Evolutionary conservation across 148 eudicot species (phyloP).

Genomic region (Spergularia bocconei): DNA sequence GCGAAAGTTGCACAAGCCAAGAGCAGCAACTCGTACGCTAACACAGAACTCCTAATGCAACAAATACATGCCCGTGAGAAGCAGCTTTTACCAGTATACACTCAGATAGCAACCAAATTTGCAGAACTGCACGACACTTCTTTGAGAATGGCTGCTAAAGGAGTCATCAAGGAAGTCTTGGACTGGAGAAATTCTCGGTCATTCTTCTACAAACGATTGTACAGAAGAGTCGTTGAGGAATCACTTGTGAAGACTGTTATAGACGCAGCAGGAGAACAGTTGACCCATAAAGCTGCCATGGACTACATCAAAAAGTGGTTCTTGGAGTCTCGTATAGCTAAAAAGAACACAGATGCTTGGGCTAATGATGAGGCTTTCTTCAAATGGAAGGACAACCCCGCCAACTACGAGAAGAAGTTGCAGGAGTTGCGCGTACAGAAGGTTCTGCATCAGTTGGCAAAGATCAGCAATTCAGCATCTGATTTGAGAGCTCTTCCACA

Average conservation of each 20-base stretch:
- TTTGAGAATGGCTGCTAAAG: conserved; percentile 88
- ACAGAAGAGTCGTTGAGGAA: conserved; percentile 71
- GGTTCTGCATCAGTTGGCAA: conserved; percentile 62
- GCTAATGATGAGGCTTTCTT: conserved; percentile 66
- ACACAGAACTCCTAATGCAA: conserved; percentile 43
- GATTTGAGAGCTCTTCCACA: conserved; percentile 81
- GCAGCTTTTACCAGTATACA: conserved; percentile 81
- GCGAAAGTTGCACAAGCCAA: conserved; percentile 53
- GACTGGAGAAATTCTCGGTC: conserved; percentile 73
- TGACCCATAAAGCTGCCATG: conserved; percentile 58
- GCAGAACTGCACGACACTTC: conserved; percentile 96
- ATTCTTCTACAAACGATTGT: conserved; percentile 68
- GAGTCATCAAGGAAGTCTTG: conserved; percentile 67
- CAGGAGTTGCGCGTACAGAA: conserved; percentile 68
- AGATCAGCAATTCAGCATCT: conserved; percentile 53
- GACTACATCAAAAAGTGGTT: conserved; percentile 77
- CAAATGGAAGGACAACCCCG: conserved; percentile 59
- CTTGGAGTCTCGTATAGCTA: conserved; percentile 39
- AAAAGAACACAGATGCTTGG: conserved; percentile 53
- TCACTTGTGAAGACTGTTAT: conserved; percentile 52
- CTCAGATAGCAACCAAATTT: conserved; percentile 92
- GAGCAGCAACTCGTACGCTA: conserved; percentile 27
- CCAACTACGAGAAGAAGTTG: conserved; percentile 63
- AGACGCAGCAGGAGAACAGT: conserved; percentile 74
- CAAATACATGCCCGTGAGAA: conserved; percentile 79